Percentiles rank a stretch among this genome's conserved stretches.
Evolutionary conservation across 2,329 filamentous ascomycete genomes (phyloP).

Genomic region (Neobulgaria alba): DNA sequence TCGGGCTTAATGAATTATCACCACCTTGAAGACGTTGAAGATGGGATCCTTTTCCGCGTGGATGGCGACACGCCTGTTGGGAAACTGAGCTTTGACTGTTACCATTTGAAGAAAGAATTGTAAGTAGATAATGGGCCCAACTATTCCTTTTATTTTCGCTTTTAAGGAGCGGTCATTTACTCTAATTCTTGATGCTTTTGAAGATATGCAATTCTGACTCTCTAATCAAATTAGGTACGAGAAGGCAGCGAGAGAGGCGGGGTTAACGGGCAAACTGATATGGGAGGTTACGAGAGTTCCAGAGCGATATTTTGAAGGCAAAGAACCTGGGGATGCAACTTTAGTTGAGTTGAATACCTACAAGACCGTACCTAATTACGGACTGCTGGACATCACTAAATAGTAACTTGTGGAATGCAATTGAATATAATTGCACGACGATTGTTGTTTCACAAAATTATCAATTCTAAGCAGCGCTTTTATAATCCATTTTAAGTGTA

Average conservation of each 20-base stretch:
- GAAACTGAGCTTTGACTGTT: slow-evolving; percentile 22
- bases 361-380: slow-evolving; percentile 18
- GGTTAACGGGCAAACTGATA: slow-evolving; percentile 20
- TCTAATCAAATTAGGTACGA: too few species aligned
- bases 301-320: slow-evolving; percentile 15
- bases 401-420: slow-evolving; percentile 5
- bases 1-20: slow-evolving; percentile 15
- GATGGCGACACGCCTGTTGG: slow-evolving; percentile 14
- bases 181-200: too few species aligned
- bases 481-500: too few species aligned
- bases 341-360: slow-evolving; percentile 23
- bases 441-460: background rate
- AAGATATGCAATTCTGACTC: too few species aligned
- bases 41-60: slow-evolving; percentile 15
- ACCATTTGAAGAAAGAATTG: slow-evolving; percentile 24
- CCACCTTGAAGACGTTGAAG: slow-evolving; percentile 15
- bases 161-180: too few species aligned
- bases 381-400: slow-evolving; percentile 19
- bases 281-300: slow-evolving; percentile 24
- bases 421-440: slow-evolving; percentile 1
- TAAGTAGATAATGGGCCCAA: too few species aligned
- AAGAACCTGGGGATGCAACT: slow-evolving; percentile 18
- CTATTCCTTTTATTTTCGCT: too few species aligned
- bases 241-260: slow-evolving; percentile 24
- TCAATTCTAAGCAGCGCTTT: too few species aligned